These are phyloP conservation scores for Citrus sp. DNA, from an alignment of 345 rosid genomes.

Conservation along the genomic window DNA sequence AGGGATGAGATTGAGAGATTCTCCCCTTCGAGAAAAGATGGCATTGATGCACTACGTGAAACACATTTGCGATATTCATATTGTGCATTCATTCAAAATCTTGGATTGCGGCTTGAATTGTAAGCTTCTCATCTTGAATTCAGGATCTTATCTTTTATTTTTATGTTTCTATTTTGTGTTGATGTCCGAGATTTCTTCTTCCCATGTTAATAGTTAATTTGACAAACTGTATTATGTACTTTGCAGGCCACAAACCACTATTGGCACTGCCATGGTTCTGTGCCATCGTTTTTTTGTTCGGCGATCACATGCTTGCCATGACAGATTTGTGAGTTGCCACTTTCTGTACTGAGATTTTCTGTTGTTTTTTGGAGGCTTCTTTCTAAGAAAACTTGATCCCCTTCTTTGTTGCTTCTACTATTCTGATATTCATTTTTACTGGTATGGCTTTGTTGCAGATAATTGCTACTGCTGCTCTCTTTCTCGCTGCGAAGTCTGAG, in stretches of 20 bases:
- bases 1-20: constrained; percentile 68
- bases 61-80: constrained; percentile 75
- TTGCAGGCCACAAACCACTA: constrained; percentile 73
- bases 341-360: neutral
- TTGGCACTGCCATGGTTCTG: constrained; percentile 76
- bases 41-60: constrained; percentile 65
- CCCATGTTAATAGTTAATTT: neutral
- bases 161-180: neutral
- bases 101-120: constrained; percentile 67
- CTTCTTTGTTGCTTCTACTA: neutral
- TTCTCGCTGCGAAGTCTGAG: constrained; percentile 77
- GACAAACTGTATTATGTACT: neutral
- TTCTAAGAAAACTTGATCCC: neutral
- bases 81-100: constrained; percentile 67
- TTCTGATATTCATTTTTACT: neutral
- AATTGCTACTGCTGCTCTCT: constrained; percentile 75
- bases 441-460: constrained; percentile 39
- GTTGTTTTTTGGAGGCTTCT: neutral
- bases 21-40: constrained; percentile 85
- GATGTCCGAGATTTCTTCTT: neutral
- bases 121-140: constrained; percentile 29
- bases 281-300: constrained; percentile 81
- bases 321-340: constrained; percentile 65
- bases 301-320: constrained; percentile 78
- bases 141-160: neutral